A percentile compares a stretch with the other conserved stretches of the same genome.
phyloP scores from a whole-genome alignment of 2,329 filamentous ascomycete genomes.

The Claviceps fusiformis region DNA sequence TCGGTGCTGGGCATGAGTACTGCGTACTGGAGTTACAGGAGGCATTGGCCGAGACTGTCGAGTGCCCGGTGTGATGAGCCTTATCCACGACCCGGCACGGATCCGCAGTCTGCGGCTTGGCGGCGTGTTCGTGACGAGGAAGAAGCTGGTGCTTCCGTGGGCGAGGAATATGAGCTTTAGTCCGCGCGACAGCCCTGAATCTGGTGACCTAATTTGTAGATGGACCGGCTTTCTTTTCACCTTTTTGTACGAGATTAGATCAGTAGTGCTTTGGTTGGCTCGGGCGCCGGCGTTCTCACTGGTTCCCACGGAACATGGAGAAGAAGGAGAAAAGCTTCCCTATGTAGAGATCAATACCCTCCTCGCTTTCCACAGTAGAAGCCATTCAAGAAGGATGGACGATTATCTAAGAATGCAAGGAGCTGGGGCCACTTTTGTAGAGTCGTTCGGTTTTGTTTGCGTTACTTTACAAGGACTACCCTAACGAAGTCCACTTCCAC shows the following conservation, averaged over 20 bases:
- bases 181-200: not conserved
- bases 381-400: not conserved
- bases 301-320: not conserved
- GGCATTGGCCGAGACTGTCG: constrained; percentile 46
- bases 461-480: constrained; percentile 9
- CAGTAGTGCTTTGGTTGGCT: not conserved
- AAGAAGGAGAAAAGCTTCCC: not conserved
- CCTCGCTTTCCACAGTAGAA: not conserved
- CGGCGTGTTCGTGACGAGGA: constrained; percentile 40
- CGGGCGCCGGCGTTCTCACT: not conserved
- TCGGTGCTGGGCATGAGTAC: constrained; percentile 44
- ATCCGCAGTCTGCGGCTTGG: constrained; percentile 20
- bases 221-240: not conserved
- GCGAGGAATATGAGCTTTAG: constrained; percentile 13
- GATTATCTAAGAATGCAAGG: not conserved
- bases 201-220: no score
- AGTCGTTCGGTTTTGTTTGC: constrained; percentile 4
- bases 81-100: constrained; percentile 32
- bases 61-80: constrained; percentile 43
- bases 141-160: constrained; percentile 29
- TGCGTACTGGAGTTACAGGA: constrained; percentile 52
- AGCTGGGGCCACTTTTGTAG: not conserved
- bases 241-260: not conserved
- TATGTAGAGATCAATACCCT: not conserved
- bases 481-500: constrained; percentile 5